These are phyloP conservation scores for Kockovaella imperatae DNA, from an alignment of 768 basidiomycete genomes.

Conservation along the genomic window DNA sequence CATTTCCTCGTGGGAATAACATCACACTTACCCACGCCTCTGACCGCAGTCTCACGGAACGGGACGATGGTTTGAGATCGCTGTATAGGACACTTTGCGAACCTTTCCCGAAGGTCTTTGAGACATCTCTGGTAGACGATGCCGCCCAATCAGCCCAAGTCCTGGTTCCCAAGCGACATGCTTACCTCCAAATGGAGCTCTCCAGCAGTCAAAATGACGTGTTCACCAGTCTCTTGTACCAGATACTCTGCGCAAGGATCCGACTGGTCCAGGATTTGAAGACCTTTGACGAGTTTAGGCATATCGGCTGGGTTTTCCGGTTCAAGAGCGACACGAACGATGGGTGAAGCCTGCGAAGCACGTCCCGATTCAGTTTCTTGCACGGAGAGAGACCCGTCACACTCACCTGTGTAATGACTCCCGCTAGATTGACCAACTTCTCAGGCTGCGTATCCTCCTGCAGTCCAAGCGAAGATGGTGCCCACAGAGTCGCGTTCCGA, in stretches of 20 bases:
- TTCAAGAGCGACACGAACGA: conserved; percentile 90
- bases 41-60: conserved; percentile 89
- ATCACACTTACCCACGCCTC: conserved; percentile 55
- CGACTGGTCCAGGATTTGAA: conserved; percentile 82
- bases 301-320: conserved; percentile 70
- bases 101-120: conserved; percentile 90
- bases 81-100: conserved; percentile 86
- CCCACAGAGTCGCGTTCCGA: conserved; percentile 83
- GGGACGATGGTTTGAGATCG: conserved; percentile 94
- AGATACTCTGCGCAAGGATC: conserved; percentile 97
- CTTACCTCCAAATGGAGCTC: conserved; percentile 88
- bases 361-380: not conserved
- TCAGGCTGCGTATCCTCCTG: conserved; percentile 11
- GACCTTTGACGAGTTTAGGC: conserved; percentile 75
- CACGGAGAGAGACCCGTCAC: not conserved
- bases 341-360: conserved; percentile 62
- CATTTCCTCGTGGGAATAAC: not conserved
- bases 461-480: conserved; percentile 49
- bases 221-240: conserved; percentile 93
- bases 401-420: conserved; percentile 48
- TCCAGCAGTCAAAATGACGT: conserved; percentile 92
- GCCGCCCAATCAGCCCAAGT: not conserved
- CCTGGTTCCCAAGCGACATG: not conserved
- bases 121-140: conserved; percentile 68
- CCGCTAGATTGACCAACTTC: conserved; percentile 35